Base-by-base conservation (phyloP, 177 flowering plant genomes). In the Vitis hybrid region DNA sequence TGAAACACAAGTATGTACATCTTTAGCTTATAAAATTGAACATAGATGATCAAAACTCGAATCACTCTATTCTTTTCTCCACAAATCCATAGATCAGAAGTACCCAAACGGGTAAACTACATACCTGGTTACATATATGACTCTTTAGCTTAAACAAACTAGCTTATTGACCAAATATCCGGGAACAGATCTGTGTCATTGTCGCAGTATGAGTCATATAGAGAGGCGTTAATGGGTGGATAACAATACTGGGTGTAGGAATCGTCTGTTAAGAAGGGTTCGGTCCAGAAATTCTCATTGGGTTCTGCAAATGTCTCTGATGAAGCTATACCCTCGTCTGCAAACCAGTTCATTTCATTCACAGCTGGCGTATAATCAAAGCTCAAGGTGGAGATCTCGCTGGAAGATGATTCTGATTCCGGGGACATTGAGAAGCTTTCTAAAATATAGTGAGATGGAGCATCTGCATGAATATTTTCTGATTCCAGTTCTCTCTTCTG, bases 191-290 rank as follows among this genome's bases (percentile, higher is more conserved):
- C 73, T 0, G 62, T 18, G 54, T 13, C 23, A 63, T 70, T 71
- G 14, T 60, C 67, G 30, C 11, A 14, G 55, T 18, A 60, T 1
- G 23, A 48, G 55, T 3, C 32, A 15, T 6, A 65, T 52, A 65
- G 48, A 15, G 21, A 64, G 6, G 45, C 65, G 11, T 3, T 34
- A 3, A 32, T 4, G n/a, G 18, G n/a, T 58, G 63, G 32, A 58
- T 15, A 59, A 15, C n/a, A 54, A 50, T 14, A 15, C 15, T 62
- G 57, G 26, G 39, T 1, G 62, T 56, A 19, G 5, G 39, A 39
- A 49, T 70, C 66, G n/a, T 75, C 79, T n/a, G 65, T 21, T 3
- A 79, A 45, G 68, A 72, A 70, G 4, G 82, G 82, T 56, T 76
- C 58, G 1, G 75, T 73, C 82, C 82, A 79, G 51, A 79, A 79